Evolutionary conservation across 257 asterid genomes (phyloP).

Genomic region (Lantana camara): DNA sequence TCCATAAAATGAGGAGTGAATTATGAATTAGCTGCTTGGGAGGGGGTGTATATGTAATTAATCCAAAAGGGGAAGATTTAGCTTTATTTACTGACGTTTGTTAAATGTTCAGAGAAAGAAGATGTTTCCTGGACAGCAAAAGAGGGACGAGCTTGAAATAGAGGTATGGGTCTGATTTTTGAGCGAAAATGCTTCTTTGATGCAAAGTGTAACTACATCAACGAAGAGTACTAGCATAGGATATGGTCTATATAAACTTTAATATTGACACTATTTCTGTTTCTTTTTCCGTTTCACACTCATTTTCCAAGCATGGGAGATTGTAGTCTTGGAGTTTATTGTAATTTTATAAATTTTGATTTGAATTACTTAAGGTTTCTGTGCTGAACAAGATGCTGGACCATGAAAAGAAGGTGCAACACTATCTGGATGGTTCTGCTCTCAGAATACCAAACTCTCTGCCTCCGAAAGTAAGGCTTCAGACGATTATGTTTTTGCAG

Average conservation of each 20-base stretch:
- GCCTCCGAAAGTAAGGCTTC: slow-evolving; percentile 59
- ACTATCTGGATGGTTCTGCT: slow-evolving; percentile 45
- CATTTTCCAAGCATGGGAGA: not conserved
- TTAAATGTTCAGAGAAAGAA: slow-evolving; percentile 26
- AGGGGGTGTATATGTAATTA: no score
- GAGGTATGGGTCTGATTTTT: slow-evolving; percentile 56
- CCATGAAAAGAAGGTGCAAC: slow-evolving; percentile 61
- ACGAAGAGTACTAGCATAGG: slow-evolving; percentile 27
- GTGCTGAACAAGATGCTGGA: slow-evolving; percentile 60
- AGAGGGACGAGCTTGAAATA: slow-evolving; percentile 50
- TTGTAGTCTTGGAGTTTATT: not conserved
- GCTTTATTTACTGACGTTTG: not conserved
- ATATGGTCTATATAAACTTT: slow-evolving; percentile 23
- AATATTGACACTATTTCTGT: not conserved
- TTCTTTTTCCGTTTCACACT: no score
- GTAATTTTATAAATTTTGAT: not conserved
- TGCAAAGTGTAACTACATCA: slow-evolving; percentile 6
- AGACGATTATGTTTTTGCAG: no score
- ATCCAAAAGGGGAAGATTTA: not conserved
- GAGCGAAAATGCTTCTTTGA: not conserved
- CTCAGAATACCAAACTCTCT: slow-evolving; percentile 51
- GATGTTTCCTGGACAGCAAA: slow-evolving; percentile 43
- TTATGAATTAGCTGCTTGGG: no score
- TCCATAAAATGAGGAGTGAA: no score
- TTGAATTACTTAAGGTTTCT: slow-evolving; percentile 39